phyloP scores from a whole-genome alignment of 1,139 yeast genomes.

The Nakaseomyces bracarensis region DNA sequence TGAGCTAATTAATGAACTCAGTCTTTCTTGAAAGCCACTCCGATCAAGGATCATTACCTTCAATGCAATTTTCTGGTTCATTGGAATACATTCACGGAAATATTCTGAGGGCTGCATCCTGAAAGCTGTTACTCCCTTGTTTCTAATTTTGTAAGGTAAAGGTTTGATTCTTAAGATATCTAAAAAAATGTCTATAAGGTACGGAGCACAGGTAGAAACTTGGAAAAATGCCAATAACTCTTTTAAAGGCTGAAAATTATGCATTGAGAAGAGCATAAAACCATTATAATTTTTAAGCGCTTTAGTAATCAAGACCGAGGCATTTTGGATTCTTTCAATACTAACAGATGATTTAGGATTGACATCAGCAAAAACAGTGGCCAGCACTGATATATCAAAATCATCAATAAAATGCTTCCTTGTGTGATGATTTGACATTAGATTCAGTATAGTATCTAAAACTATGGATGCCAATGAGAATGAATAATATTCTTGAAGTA shows the following conservation, averaged over 20 bases:
- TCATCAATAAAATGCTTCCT: constrained; percentile 51
- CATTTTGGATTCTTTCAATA: constrained; percentile 49
- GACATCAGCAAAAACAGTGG: constrained; percentile 58
- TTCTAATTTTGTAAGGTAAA: constrained; percentile 45
- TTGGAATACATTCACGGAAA: constrained; percentile 29
- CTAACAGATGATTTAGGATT: constrained; percentile 40
- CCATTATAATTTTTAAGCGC: constrained; percentile 75
- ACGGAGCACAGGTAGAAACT: constrained; percentile 55
- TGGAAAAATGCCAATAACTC: constrained; percentile 56
- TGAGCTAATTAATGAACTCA: constrained; percentile 18
- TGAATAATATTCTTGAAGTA: constrained; percentile 54
- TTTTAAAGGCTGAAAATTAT: constrained; percentile 48
- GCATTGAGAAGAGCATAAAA: constrained; percentile 52
- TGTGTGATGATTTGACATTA: constrained; percentile 53
- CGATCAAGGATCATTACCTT: constrained; percentile 46
- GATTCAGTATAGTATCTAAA: constrained; percentile 46
- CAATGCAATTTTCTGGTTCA: constrained; percentile 59
- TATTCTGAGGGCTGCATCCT: constrained; percentile 24
- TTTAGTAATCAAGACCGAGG: constrained; percentile 53
- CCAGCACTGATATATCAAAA: constrained; percentile 52
- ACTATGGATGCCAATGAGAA: constrained; percentile 47
- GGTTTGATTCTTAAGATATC: constrained; percentile 58
- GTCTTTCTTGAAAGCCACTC: constrained; percentile 46
- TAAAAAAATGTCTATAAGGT: constrained; percentile 60
- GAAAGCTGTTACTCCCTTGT: constrained; percentile 16